These are phyloP conservation scores for Lactuca saligna DNA, from an alignment of 129 eudicot genomes.

Conservation along the genomic window DNA sequence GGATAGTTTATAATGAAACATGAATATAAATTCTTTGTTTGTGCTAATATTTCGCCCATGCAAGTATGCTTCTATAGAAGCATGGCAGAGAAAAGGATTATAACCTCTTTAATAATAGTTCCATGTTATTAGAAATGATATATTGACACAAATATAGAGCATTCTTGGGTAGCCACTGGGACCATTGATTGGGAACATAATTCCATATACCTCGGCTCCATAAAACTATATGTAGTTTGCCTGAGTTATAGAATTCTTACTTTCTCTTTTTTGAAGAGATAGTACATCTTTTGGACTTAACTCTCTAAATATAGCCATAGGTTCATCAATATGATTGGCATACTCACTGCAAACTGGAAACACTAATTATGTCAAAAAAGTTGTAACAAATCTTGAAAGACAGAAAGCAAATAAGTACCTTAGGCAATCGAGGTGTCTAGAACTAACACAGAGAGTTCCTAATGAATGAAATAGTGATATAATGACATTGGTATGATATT, in stretches of 20 bases:
- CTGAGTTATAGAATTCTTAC: slow-evolving; percentile 79
- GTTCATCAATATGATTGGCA: slow-evolving; percentile 96
- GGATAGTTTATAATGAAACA: no score
- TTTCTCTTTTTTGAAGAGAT: slow-evolving; percentile 60
- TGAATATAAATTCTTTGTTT: no score
- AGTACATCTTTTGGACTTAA: slow-evolving; percentile 63
- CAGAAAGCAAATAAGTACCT: slow-evolving; percentile 46
- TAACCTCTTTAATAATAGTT: no score
- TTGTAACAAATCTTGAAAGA: no score
- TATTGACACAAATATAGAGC: no score
- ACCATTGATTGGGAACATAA: not conserved
- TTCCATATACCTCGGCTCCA: slow-evolving; percentile 65
- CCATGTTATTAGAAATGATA: no score
- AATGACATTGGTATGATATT: slow-evolving; percentile 96
- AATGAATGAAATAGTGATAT: slow-evolving; percentile 88
- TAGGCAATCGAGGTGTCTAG: slow-evolving; percentile 88
- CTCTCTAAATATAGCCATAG: slow-evolving; percentile 81
- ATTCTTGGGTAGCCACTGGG: no score
- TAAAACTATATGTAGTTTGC: slow-evolving; percentile 89
- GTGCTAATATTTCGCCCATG: no score
- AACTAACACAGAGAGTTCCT: slow-evolving; percentile 94
- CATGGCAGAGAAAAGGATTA: no score
- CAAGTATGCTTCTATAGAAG: no score
- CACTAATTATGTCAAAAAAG: not conserved
- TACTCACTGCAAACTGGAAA: slow-evolving; percentile 70